A percentile compares a stretch with the other conserved stretches of the same genome.
These are phyloP conservation scores for Takashimella tepidaria DNA, from an alignment of 1,284 basidiomycete species.

Conservation along the genomic window DNA sequence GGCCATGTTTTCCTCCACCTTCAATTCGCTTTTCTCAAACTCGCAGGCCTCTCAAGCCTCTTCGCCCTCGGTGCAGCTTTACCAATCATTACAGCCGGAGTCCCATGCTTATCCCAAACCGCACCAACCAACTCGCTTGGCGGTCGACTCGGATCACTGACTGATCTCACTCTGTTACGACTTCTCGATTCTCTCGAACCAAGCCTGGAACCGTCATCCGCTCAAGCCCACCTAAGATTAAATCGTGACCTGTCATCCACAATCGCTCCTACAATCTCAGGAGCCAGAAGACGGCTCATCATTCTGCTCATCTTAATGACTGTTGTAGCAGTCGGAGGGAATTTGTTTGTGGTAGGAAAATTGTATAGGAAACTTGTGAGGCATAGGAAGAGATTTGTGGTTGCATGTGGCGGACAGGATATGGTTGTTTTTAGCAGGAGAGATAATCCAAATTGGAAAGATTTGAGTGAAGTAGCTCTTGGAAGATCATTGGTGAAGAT, in stretches of 20 bases:
- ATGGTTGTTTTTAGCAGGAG: slow-evolving; percentile 58
- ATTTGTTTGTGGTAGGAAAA: slow-evolving; percentile 59
- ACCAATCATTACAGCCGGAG: slow-evolving; percentile 63
- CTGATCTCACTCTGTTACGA: slow-evolving; percentile 67
- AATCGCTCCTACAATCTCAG: slow-evolving; percentile 48
- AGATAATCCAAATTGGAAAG: slow-evolving; percentile 62
- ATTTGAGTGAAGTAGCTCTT: slow-evolving; percentile 53
- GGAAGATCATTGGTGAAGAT: slow-evolving; percentile 5
- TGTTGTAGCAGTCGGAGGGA: slow-evolving; percentile 59
- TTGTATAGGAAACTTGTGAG: slow-evolving; percentile 58
- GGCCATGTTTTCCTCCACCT: slow-evolving; percentile 64
- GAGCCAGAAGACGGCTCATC: slow-evolving; percentile 56
- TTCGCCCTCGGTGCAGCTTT: slow-evolving; percentile 62
- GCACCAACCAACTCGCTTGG: slow-evolving; percentile 51
- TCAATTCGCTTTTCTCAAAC: slow-evolving; percentile 60
- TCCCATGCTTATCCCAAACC: slow-evolving; percentile 61
- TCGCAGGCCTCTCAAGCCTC: slow-evolving; percentile 61
- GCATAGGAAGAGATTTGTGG: slow-evolving; percentile 58
- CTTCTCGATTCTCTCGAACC: slow-evolving; percentile 61
- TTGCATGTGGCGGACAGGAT: slow-evolving; percentile 62
- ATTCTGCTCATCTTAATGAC: slow-evolving; percentile 60
- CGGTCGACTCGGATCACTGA: slow-evolving; percentile 62
- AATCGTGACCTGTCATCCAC: slow-evolving; percentile 26
- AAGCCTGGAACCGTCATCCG: slow-evolving; percentile 47
- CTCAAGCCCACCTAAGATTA: background rate